Evolutionary conservation across 805 yeast genomes (phyloP).

Genomic region (Starmerella bombi): DNA sequence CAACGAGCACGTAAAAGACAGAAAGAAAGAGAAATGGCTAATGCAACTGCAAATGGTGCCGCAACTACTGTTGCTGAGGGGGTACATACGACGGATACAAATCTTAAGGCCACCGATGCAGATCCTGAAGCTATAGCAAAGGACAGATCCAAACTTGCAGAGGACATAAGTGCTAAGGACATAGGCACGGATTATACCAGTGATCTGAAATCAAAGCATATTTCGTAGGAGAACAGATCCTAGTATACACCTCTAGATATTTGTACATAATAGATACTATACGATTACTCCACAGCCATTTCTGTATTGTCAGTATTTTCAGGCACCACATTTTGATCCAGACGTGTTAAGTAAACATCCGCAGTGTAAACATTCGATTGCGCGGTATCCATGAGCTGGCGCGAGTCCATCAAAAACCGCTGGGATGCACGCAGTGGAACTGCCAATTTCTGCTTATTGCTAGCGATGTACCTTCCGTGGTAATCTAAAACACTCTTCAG

Average conservation of each 20-base stretch:
- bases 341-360: constrained; percentile 1
- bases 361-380: constrained; percentile 15
- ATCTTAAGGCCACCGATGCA: neutral
- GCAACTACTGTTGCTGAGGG: no score
- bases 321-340: neutral
- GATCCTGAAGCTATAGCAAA: neutral
- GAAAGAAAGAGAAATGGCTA: constrained; percentile 6
- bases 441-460: constrained; percentile 48
- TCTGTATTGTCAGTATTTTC: no score
- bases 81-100: no score
- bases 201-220: no score
- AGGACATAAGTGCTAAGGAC: no score
- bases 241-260: no score
- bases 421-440: constrained; percentile 57
- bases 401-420: constrained; percentile 36
- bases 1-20: constrained; percentile 24
- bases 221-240: no score
- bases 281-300: no score
- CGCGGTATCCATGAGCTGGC: constrained; percentile 19
- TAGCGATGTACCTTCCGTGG: constrained; percentile 66
- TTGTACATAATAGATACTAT: no score
- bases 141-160: no score
- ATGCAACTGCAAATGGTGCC: neutral
- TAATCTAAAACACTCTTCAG: constrained; percentile 48
- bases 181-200: no score